Percentiles rank a stretch among this genome's conserved stretches.
Conservation (phyloP, 2,329 filamentous ascomycete genomes). For the Sphaerulina populicola region DNA sequence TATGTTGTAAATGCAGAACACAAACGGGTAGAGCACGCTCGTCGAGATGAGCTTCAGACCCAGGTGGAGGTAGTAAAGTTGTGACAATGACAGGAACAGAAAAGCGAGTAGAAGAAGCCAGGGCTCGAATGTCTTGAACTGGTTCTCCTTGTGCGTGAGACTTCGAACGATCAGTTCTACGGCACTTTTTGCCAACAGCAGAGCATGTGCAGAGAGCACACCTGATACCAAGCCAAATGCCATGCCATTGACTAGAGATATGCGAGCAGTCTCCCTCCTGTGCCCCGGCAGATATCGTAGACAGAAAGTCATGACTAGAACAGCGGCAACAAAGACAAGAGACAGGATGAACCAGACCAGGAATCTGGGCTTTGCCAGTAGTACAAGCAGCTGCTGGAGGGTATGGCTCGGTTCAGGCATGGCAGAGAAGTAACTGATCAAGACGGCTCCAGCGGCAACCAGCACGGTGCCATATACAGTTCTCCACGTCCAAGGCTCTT, state of each 20-base stretch:
- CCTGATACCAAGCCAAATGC: constrained; percentile 81
- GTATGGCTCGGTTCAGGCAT: constrained; percentile 89
- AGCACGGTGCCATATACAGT: constrained; percentile 85
- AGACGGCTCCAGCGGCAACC: constrained; percentile 75
- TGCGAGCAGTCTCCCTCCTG: constrained; percentile 30
- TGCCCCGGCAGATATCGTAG: constrained; percentile 26
- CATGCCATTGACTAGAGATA: constrained; percentile 67
- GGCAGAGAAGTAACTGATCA: constrained; percentile 90
- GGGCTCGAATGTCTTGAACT: constrained; percentile 91
- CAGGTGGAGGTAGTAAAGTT: constrained; percentile 90
- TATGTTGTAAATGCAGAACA: constrained; percentile 99
- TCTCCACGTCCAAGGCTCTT: constrained; percentile 88
- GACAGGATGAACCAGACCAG: constrained; percentile 84
- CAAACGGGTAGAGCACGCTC: constrained; percentile 88
- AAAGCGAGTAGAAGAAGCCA: constrained; percentile 84
- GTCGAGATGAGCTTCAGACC: constrained; percentile 93
- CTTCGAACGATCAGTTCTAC: constrained; percentile 89
- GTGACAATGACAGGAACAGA: constrained; percentile 70
- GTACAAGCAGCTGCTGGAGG: constrained; percentile 66
- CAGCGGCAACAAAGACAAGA: constrained; percentile 60
- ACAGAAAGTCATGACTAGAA: constrained; percentile 53
- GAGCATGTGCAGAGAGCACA: constrained; percentile 83
- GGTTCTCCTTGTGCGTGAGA: constrained; percentile 74
- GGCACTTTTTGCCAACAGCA: constrained; percentile 90
- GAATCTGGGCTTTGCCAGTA: constrained; percentile 68